A percentile compares a stretch with the other conserved stretches of the same genome.
phyloP scores from a whole-genome alignment of 108 stramenopile species.

The Skeletonema costatum region DNA sequence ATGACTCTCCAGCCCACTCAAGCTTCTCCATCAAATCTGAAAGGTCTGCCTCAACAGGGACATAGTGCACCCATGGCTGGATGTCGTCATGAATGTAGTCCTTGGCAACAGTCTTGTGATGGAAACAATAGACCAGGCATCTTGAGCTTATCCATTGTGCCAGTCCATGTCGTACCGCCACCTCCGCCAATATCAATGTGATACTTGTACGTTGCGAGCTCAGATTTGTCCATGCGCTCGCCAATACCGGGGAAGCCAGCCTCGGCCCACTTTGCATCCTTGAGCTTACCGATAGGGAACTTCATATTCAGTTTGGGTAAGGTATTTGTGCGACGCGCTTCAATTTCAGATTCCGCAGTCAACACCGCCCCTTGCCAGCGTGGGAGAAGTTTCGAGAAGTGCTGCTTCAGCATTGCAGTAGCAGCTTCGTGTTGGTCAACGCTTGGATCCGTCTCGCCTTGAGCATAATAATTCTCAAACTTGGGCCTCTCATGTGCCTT shows the following conservation, averaged over 20 bases:
- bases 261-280: not conserved
- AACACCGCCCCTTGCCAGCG: not conserved
- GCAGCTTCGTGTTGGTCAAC: not conserved
- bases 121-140: constrained; percentile 25
- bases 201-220: constrained; percentile 25
- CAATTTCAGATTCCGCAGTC: not conserved
- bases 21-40: constrained; percentile 10
- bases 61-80: constrained; percentile 16
- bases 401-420: not conserved
- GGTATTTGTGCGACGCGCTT: not conserved
- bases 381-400: not conserved
- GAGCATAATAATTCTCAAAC: not conserved
- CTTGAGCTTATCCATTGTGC: constrained; percentile 6
- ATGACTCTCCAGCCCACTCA: constrained; percentile 25
- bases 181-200: constrained; percentile 42
- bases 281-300: not conserved
- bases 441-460: not conserved
- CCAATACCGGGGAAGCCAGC: not conserved
- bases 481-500: not conserved
- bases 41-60: constrained; percentile 2
- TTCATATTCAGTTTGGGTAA: not conserved
- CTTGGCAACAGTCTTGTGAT: constrained; percentile 11
- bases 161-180: constrained; percentile 14
- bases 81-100: constrained; percentile 20
- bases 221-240: not conserved